Percentiles rank a stretch among this genome's conserved stretches.
phyloP scores from a whole-genome alignment of 192 early-diverging fungal genomes.

The Dissophora globulifera region DNA sequence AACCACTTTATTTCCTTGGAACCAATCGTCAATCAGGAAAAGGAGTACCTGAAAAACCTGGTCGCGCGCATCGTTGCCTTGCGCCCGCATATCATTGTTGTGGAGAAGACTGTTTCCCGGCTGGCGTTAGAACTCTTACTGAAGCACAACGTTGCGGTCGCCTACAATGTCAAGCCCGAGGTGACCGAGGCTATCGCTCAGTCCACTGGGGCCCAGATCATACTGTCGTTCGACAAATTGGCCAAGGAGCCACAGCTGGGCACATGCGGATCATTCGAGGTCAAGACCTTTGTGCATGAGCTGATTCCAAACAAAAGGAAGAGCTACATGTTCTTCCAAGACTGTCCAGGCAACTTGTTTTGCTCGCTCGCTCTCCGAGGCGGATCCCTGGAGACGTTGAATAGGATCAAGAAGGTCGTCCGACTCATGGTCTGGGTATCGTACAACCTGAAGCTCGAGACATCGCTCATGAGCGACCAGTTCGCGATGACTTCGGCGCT shows the following conservation, averaged over 20 bases:
- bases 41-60: slow-evolving; percentile 82
- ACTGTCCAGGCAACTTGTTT: slow-evolving; percentile 80
- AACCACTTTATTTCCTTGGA: slow-evolving; percentile 85
- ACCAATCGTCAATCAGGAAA: slow-evolving; percentile 85
- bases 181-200: slow-evolving; percentile 89
- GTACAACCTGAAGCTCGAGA: slow-evolving; percentile 90
- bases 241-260: slow-evolving; percentile 75
- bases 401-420: slow-evolving; percentile 83
- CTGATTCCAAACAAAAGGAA: slow-evolving; percentile 84
- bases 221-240: slow-evolving; percentile 82
- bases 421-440: slow-evolving; percentile 87
- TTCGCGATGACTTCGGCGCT: slow-evolving; percentile 67
- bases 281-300: slow-evolving; percentile 85
- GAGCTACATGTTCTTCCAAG: slow-evolving; percentile 90
- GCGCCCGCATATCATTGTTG: slow-evolving; percentile 82
- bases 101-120: slow-evolving; percentile 86
- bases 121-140: slow-evolving; percentile 86
- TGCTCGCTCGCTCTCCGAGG: slow-evolving; percentile 93
- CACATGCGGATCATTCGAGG: slow-evolving; percentile 77
- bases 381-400: slow-evolving; percentile 71
- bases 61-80: slow-evolving; percentile 82
- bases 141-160: slow-evolving; percentile 82
- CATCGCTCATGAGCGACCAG: slow-evolving; percentile 79
- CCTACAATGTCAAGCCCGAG: slow-evolving; percentile 85
- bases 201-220: slow-evolving; percentile 85